These are phyloP conservation scores for Epichloe gansuensis DNA, from an alignment of 2,329 filamentous ascomycete genomes.

Conservation along the genomic window DNA sequence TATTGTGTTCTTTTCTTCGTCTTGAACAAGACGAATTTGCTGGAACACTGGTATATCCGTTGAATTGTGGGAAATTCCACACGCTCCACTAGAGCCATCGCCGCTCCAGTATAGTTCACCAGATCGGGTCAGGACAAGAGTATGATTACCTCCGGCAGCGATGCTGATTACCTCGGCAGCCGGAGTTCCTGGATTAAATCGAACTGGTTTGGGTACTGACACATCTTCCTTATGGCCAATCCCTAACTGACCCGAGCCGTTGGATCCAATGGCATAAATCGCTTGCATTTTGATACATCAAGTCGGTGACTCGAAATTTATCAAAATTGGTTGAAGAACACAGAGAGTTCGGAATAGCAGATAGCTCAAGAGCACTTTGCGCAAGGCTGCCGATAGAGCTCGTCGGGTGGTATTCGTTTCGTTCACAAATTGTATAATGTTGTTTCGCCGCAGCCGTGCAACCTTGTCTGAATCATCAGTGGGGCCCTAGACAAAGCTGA, in stretches of 20 bases:
- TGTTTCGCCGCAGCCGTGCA: no score
- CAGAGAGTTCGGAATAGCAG: no score
- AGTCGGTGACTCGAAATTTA: background rate
- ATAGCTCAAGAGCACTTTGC: no score
- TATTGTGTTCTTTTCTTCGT: slow-evolving; percentile 14
- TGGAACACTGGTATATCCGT: slow-evolving; percentile 26
- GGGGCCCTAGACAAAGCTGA: background rate
- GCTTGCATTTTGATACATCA: slow-evolving; percentile 25
- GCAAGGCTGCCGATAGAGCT: no score
- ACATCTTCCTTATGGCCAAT: slow-evolving; percentile 60
- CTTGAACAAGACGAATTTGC: slow-evolving; percentile 21
- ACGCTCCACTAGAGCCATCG: slow-evolving; percentile 40
- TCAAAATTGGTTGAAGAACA: no score
- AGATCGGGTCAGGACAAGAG: slow-evolving; percentile 50
- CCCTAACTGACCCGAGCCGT: slow-evolving; percentile 63
- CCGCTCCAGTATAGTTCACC: slow-evolving; percentile 55
- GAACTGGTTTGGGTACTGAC: slow-evolving; percentile 47
- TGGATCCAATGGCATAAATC: slow-evolving; percentile 61
- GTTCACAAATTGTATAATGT: no score
- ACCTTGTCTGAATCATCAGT: background rate
- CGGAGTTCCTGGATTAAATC: slow-evolving; percentile 35
- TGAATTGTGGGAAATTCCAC: slow-evolving; percentile 27
- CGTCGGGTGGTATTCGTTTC: background rate
- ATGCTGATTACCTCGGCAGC: slow-evolving; percentile 25
- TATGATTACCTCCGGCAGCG: slow-evolving; percentile 74